A percentile compares a stretch with the other conserved stretches of the same genome.
phyloP scores from a whole-genome alignment of 2,329 filamentous ascomycete species.

The Alternaria gaisen region DNA sequence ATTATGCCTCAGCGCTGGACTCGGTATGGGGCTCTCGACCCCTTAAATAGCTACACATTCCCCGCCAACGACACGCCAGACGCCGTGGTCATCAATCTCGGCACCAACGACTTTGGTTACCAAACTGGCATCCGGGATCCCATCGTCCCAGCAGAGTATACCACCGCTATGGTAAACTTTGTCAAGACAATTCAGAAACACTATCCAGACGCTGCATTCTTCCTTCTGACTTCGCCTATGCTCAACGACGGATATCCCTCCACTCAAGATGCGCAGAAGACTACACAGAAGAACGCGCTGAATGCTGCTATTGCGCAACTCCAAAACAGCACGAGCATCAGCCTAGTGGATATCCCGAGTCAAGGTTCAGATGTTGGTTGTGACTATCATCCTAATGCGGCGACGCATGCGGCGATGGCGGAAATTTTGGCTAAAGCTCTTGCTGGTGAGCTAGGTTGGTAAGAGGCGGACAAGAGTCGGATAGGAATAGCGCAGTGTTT shows the following conservation, averaged over 20 bases:
- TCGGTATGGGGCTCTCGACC: conserved; percentile 55
- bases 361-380: conserved; percentile 55
- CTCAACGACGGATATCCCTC: conserved; percentile 53
- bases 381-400: conserved; percentile 56
- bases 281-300: conserved; percentile 48
- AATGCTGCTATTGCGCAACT: conserved; percentile 47
- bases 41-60: conserved; percentile 51
- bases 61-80: conserved; percentile 44
- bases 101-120: conserved; percentile 57
- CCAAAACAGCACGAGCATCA: conserved; percentile 36
- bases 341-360: conserved; percentile 55
- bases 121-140: conserved; percentile 19
- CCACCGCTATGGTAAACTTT: conserved; percentile 37
- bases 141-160: conserved; percentile 20
- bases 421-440: conserved; percentile 34
- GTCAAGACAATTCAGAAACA: conserved; percentile 45
- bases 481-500: neutral
- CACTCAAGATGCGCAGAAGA: conserved; percentile 47
- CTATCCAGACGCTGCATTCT: conserved; percentile 51
- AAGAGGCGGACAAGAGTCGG: neutral
- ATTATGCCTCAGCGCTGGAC: conserved; percentile 55
- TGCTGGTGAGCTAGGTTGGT: conserved; percentile 28
- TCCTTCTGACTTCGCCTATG: conserved; percentile 55
- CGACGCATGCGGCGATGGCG: conserved; percentile 48
- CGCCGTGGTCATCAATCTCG: conserved; percentile 56